Base-by-base conservation (phyloP, 805 yeast species). In the Candida montana region DNA sequence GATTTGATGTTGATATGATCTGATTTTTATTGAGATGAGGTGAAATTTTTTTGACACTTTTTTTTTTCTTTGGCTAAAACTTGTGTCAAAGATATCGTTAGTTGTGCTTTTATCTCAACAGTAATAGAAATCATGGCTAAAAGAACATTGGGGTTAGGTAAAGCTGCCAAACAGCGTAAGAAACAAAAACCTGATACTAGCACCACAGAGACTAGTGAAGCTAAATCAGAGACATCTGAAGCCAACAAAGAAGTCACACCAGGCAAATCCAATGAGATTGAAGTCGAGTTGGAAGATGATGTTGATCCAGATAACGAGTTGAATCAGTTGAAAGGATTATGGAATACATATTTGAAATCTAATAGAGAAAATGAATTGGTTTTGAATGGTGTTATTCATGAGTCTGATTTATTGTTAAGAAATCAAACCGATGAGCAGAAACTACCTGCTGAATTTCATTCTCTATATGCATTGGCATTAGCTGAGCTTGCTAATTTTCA, bases 341-440 rank as follows among this genome's bases (percentile, higher is more conserved):
- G 90, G 83, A 63, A 67, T 13, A 79, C 86, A 4, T 86, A 77
- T 62, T 53, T 64, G 32, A 58, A 66, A 5, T 69, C 83, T 2
- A 77, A 74, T 4, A 74, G 75, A 42, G 83, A 81, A 18, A 76
- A 74, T 48, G 85, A 81, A 55, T 63, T 79, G 46, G 72, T 84
- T 28, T 58, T 84, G 44, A 84, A 89, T 54, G 97, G 96, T 19
- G 72, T 90, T 5, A 74, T 91, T n/a, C 96, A 90, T 53, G 97
- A 91, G 58, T 84, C 95, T 65, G 96, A 91, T 55, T 65, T 95
- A 37, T 59, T 88, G 27, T 68, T 89, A 49, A 69, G 90, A 57
- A 49, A 56, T 33, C 49, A 55, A 30, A 45, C 42, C 6, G 57
- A 55, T 21, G 51, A 57, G 45, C 44, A 46, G 18, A 47, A 49